A percentile compares a stretch with the other conserved stretches of the same genome.
These are phyloP conservation scores for Xylaria sp. DNA, from an alignment of 2,329 filamentous ascomycete species.

Conservation along the genomic window DNA sequence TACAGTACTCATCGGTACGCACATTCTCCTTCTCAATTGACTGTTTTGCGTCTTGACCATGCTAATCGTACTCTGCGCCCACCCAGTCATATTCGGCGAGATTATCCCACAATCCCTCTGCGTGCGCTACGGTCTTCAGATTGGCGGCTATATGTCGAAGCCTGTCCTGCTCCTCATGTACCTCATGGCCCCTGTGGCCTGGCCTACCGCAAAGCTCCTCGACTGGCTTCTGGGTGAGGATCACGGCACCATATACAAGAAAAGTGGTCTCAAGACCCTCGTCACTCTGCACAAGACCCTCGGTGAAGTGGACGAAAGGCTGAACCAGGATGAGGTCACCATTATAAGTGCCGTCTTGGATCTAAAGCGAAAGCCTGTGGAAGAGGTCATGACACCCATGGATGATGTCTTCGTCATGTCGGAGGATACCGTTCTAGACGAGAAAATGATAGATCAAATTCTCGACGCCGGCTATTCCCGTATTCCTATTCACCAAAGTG, in stretches of 20 bases:
- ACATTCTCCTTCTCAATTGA: not conserved
- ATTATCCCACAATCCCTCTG: constrained; percentile 95
- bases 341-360: constrained; percentile 98
- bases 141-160: constrained; percentile 91
- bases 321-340: constrained; percentile 97
- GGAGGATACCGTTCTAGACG: constrained; percentile 91
- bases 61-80: constrained; percentile 31
- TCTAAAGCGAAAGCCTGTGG: constrained; percentile 93
- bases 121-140: constrained; percentile 92
- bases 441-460: constrained; percentile 92
- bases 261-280: constrained; percentile 93
- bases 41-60: constrained; percentile 4
- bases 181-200: constrained; percentile 84
- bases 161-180: constrained; percentile 91
- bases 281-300: constrained; percentile 94
- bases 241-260: constrained; percentile 97
- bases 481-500: constrained; percentile 90
- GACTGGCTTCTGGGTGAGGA: constrained; percentile 93
- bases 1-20: constrained; percentile 88
- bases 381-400: constrained; percentile 98
- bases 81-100: constrained; percentile 96
- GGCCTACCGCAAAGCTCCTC: constrained; percentile 93
- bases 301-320: constrained; percentile 81
- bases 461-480: constrained; percentile 92
- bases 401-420: constrained; percentile 96